phyloP scores from a whole-genome alignment of 1,284 basidiomycete species.

The Cutaneotrichosporon cutaneum region DNA sequence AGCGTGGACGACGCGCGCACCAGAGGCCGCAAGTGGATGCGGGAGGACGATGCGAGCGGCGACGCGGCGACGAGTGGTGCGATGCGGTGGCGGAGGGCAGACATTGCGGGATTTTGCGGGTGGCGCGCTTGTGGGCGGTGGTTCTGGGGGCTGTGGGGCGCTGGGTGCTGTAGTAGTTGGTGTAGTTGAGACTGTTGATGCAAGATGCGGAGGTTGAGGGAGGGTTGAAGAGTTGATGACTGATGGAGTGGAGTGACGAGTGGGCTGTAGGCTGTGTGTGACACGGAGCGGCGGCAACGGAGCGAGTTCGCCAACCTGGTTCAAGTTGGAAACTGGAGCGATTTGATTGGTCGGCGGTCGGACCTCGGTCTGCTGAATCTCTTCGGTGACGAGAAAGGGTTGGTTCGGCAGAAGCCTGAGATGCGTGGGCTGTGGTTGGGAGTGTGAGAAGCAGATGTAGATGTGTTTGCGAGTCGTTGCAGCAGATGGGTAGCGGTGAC shows the following conservation, averaged over 20 bases:
- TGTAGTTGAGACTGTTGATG: neutral
- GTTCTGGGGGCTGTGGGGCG: neutral
- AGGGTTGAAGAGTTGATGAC: no score
- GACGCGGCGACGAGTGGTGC: slow-evolving; percentile 6
- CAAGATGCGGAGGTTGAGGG: no score
- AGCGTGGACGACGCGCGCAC: slow-evolving; percentile 12
- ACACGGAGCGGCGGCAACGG: neutral
- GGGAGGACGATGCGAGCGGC: slow-evolving; percentile 11
- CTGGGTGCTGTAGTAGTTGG: neutral
- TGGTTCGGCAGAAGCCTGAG: no score
- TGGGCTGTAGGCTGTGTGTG: neutral
- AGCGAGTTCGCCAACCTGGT: neutral
- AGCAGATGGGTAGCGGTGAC: no score
- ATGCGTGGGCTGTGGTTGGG: no score
- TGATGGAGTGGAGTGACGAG: neutral
- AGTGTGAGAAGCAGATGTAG: no score
- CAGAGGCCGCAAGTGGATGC: slow-evolving; percentile 2
- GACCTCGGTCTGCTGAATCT: neutral
- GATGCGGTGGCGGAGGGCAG: slow-evolving; percentile 13
- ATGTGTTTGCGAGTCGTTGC: no score
- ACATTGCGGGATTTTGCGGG: neutral
- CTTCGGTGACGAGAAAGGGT: neutral
- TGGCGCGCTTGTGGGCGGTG: neutral
- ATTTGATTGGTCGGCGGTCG: neutral
- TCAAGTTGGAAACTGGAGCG: neutral